Conservation (phyloP, 805 yeast genomes). For the Zygotorulaspora danielsina region DNA sequence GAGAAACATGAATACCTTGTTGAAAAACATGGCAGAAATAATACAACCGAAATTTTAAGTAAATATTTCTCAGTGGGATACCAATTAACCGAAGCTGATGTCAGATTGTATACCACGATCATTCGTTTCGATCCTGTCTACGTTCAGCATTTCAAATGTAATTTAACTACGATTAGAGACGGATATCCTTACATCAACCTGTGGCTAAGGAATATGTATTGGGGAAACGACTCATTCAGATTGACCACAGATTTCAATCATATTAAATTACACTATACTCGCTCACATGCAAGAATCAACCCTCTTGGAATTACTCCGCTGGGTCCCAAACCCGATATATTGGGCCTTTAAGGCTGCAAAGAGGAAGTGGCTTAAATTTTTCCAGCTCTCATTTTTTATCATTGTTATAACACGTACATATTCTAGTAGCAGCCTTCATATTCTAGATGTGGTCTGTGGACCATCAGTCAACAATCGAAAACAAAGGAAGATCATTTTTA, state of each 20-base stretch:
- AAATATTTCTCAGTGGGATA: constrained; percentile 54
- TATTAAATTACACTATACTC: constrained; percentile 86
- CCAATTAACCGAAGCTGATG: constrained; percentile 81
- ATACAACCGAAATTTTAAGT: constrained; percentile 16
- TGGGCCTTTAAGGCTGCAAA: neutral
- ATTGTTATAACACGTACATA: too few relatives aligned
- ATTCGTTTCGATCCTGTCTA: constrained; percentile 90
- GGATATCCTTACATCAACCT: constrained; percentile 75
- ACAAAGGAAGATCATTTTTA: too few relatives aligned
- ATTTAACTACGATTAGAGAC: constrained; percentile 69
- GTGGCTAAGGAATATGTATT: constrained; percentile 81
- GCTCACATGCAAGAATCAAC: constrained; percentile 75
- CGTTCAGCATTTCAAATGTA: constrained; percentile 93
- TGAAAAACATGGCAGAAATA: constrained; percentile 20
- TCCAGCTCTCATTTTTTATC: too few relatives aligned
- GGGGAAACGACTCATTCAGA: constrained; percentile 68
- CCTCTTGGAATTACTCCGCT: constrained; percentile 80
- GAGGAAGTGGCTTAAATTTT: too few relatives aligned
- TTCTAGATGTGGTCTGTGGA: too few relatives aligned
- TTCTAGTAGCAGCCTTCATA: too few relatives aligned
- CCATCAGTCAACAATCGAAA: too few relatives aligned
- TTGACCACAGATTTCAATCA: constrained; percentile 84
- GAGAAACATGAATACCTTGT: constrained; percentile 38
- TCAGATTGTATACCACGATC: constrained; percentile 81
- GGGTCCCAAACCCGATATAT: constrained; percentile 76